Evolutionary conservation across 495 filamentous ascomycete species (phyloP).

Genomic region (Clavariopsis aquatica): DNA sequence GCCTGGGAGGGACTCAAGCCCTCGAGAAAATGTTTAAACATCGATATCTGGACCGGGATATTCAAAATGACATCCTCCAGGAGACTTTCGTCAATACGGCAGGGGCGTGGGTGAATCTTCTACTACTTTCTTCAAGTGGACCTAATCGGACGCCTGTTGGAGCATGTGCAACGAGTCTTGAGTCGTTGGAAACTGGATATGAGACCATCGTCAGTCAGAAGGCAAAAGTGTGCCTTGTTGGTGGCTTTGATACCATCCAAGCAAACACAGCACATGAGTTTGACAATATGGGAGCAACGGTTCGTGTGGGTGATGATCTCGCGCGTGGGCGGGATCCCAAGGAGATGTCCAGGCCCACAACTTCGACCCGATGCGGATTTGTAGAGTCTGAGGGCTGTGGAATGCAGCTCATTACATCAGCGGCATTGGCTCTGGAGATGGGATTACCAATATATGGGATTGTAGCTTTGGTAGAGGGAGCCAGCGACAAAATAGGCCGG

Average conservation of each 20-base stretch:
- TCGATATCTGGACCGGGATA: conserved; percentile 24
- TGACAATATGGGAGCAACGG: conserved; percentile 36
- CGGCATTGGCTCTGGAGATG: conserved; percentile 35
- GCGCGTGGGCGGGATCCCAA: conserved; percentile 22
- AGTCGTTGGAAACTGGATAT: conserved; percentile 36
- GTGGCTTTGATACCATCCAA: conserved; percentile 35
- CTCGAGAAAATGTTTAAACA: conserved; percentile 26
- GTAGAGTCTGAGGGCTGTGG: conserved; percentile 38
- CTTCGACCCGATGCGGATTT: conserved; percentile 32
- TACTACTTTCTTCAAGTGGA: conserved; percentile 34
- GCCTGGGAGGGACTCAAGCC: conserved; percentile 22
- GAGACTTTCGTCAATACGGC: conserved; percentile 38
- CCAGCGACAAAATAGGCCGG: conserved; percentile 37
- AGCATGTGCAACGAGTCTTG: conserved; percentile 37
- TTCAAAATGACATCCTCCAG: conserved; percentile 34
- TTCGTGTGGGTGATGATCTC: conserved; percentile 26
- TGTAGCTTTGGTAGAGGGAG: conserved; percentile 23
- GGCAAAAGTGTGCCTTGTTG: conserved; percentile 33
- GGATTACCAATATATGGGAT: conserved; percentile 38
- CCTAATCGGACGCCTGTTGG: conserved; percentile 38
- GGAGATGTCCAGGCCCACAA: conserved; percentile 38
- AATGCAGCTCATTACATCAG: conserved; percentile 35
- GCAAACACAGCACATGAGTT: conserved; percentile 36
- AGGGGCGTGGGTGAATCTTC: conserved; percentile 39
- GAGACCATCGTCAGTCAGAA: conserved; percentile 32